phyloP scores from a whole-genome alignment of 208 protist genomes.

The Plasmodiophora brassicae region DNA sequence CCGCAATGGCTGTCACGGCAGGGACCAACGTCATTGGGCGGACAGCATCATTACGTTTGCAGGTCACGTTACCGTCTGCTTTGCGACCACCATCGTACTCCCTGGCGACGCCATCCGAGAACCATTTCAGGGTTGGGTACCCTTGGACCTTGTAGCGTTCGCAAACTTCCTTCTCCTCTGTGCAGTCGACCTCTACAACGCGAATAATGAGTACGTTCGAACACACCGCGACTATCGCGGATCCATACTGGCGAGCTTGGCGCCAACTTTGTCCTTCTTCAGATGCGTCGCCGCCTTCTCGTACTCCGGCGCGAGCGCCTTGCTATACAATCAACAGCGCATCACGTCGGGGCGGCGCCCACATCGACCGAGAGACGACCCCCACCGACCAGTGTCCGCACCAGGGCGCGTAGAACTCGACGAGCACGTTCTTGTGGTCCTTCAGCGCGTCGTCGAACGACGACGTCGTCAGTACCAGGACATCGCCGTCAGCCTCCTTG shows the following conservation, averaged over 20 bases:
- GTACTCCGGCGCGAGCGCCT: constrained; percentile 61
- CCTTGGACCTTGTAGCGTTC: constrained; percentile 5
- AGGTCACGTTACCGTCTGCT: neutral
- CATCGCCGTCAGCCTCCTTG: too few species aligned
- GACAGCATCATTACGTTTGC: neutral
- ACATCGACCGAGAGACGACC: neutral
- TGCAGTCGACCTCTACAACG: constrained; percentile 15
- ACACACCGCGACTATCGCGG: too few species aligned
- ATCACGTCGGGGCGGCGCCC: neutral
- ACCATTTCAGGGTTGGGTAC: constrained; percentile 30
- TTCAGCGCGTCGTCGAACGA: constrained; percentile 51
- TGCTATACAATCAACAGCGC: constrained; percentile 66
- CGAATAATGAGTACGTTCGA: too few species aligned
- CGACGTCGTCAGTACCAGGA: too few species aligned
- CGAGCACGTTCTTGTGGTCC: constrained; percentile 58
- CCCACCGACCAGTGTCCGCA: constrained; percentile 39
- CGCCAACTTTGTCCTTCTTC: constrained; percentile 34
- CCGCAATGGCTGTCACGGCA: neutral
- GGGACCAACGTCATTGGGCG: neutral
- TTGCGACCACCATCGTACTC: constrained; percentile 33
- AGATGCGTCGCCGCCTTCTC: constrained; percentile 54
- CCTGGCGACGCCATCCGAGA: neutral
- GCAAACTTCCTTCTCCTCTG: neutral
- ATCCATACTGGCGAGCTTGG: too few species aligned
- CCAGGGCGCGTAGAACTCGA: constrained; percentile 72